These are phyloP conservation scores for Trichomonascaceae sp. DNA, from an alignment of 1,139 yeast genomes.

Conservation along the genomic window DNA sequence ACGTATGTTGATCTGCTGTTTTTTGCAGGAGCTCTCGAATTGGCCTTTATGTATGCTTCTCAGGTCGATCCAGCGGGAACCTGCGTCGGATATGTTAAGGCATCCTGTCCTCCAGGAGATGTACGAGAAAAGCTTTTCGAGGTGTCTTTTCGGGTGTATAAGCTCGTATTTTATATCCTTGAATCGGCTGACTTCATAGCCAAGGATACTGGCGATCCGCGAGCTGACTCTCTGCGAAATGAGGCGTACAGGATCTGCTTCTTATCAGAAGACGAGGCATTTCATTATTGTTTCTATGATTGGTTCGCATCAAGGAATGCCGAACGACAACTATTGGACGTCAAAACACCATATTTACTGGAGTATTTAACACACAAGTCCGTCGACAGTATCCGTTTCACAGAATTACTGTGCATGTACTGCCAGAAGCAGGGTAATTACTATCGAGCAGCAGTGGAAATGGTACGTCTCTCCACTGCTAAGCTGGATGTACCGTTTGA, in stretches of 20 bases:
- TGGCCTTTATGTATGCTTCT: slow-evolving; percentile 69
- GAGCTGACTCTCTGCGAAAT: slow-evolving; percentile 45
- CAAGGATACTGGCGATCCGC: slow-evolving; percentile 12
- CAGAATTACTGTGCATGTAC: slow-evolving; percentile 82
- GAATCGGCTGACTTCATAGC: slow-evolving; percentile 67
- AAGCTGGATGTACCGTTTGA: slow-evolving; percentile 56
- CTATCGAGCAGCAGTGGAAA: slow-evolving; percentile 75
- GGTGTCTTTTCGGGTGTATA: slow-evolving; percentile 56
- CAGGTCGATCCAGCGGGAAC: slow-evolving; percentile 57
- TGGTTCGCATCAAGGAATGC: slow-evolving; percentile 82
- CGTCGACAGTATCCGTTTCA: slow-evolving; percentile 58
- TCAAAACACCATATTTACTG: slow-evolving; percentile 74
- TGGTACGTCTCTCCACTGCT: slow-evolving; percentile 66
- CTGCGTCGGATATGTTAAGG: slow-evolving; percentile 49
- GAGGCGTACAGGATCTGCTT: slow-evolving; percentile 71
- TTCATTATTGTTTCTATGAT: slow-evolving; percentile 87
- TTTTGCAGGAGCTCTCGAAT: slow-evolving; percentile 81
- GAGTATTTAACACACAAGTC: slow-evolving; percentile 75
- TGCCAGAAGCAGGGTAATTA: slow-evolving; percentile 78
- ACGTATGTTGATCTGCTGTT: slow-evolving; percentile 74
- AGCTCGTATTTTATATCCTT: slow-evolving; percentile 66
- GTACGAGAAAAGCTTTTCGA: slow-evolving; percentile 41
- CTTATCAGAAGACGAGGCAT: slow-evolving; percentile 66
- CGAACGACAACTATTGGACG: slow-evolving; percentile 68
- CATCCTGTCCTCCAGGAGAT: slow-evolving; percentile 43